These are phyloP conservation scores for Aureobasidium sp. DNA, from an alignment of 2,329 filamentous ascomycete species.

Conservation along the genomic window DNA sequence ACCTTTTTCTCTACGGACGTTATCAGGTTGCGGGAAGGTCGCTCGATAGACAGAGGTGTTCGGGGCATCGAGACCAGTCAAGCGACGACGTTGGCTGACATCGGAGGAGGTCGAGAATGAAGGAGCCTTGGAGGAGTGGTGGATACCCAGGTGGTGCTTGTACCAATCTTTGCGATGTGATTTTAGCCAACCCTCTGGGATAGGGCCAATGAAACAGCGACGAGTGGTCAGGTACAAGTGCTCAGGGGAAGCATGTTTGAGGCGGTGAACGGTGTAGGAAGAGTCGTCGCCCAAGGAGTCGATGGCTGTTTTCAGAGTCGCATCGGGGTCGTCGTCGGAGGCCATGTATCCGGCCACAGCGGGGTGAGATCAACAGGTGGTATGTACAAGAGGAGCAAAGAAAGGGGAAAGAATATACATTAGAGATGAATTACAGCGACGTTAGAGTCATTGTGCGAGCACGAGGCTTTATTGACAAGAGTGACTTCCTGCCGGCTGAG, in stretches of 20 bases:
- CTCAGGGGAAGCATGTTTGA: conserved; percentile 64
- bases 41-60: conserved; percentile 41
- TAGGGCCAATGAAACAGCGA: conserved; percentile 71
- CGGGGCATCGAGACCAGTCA: conserved; percentile 45
- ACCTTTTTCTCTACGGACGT: conserved; percentile 26
- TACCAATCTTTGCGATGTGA: conserved; percentile 72
- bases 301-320: conserved; percentile 22
- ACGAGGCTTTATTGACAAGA: not conserved
- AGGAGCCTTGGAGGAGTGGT: conserved; percentile 47
- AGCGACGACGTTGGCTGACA: conserved; percentile 41
- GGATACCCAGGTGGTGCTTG: conserved; percentile 52
- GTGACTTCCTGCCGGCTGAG: not conserved
- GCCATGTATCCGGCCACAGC: conserved; percentile 14
- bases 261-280: conserved; percentile 25
- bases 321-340: conserved; percentile 12
- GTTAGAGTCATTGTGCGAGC: not conserved
- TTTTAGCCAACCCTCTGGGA: conserved; percentile 71
- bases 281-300: conserved; percentile 21
- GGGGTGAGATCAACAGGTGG: not conserved
- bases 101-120: conserved; percentile 59
- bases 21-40: conserved; percentile 48
- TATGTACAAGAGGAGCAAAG: not conserved
- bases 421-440: conserved; percentile 2
- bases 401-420: conserved; percentile 11
- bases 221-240: conserved; percentile 69